phyloP scores from a whole-genome alignment of 2,329 filamentous ascomycete genomes.

The Penicillium glabrum region DNA sequence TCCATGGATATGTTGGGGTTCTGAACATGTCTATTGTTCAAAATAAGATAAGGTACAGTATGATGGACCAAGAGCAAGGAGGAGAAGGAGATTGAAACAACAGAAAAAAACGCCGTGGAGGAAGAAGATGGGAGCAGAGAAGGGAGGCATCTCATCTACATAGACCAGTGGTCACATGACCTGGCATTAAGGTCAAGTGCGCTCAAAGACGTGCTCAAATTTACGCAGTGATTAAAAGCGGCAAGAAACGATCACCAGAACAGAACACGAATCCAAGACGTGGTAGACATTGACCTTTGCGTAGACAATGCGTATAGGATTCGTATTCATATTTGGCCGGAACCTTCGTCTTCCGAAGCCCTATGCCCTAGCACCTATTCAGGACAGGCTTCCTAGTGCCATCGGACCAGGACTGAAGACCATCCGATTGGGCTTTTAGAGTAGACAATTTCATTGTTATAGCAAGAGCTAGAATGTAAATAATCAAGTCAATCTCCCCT shows the following conservation, averaged over 20 bases:
- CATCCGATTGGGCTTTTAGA: constrained; percentile 11
- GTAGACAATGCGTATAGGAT: background rate
- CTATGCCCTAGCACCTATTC: constrained; percentile 16
- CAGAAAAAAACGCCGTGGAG: too few species aligned
- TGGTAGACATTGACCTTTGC: background rate
- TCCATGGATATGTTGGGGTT: too few species aligned
- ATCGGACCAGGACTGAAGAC: constrained; percentile 4
- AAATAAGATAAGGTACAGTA: too few species aligned
- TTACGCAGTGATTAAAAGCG: background rate
- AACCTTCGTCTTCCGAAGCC: constrained; percentile 11
- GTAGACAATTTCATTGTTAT: background rate
- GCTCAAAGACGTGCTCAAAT: too few species aligned
- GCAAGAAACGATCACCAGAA: background rate
- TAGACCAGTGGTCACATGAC: too few species aligned
- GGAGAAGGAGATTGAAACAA: too few species aligned
- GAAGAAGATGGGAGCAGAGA: too few species aligned
- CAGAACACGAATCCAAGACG: background rate
- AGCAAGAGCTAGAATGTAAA: background rate
- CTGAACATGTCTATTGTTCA: too few species aligned
- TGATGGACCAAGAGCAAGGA: too few species aligned
- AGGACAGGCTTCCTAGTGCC: background rate
- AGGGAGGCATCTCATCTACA: too few species aligned
- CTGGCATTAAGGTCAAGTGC: too few species aligned
- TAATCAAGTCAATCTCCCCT: background rate
- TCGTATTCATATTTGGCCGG: background rate